Evolutionary conservation across 108 stramenopile genomes (phyloP).

Genomic region (Skeletonema costatum): DNA sequence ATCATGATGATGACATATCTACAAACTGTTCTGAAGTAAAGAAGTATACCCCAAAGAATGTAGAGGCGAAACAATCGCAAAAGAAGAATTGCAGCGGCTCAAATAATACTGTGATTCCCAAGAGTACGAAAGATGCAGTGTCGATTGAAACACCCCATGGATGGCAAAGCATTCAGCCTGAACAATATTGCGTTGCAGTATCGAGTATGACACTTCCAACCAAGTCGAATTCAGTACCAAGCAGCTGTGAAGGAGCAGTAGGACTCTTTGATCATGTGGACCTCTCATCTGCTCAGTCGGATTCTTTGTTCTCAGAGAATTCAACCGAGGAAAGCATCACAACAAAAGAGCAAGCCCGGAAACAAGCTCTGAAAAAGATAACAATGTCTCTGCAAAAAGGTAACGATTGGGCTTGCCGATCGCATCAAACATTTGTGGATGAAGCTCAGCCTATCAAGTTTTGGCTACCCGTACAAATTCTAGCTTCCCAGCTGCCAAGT

Average conservation of each 20-base stretch:
- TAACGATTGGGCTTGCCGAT: conserved; percentile 15
- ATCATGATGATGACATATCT: conserved; percentile 11
- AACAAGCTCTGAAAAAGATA: conserved; percentile 32
- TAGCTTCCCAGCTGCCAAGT: conserved; percentile 11
- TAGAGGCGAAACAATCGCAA: conserved; percentile 7
- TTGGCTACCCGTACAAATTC: conserved; percentile 22
- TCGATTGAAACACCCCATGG: conserved; percentile 76
- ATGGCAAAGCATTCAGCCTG: conserved; percentile 63
- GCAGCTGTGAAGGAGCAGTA: conserved; percentile 25
- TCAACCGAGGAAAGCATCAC: not conserved
- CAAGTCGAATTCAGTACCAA: not conserved
- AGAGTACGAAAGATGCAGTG: conserved; percentile 54
- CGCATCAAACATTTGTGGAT: not conserved
- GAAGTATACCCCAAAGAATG: conserved; percentile 8
- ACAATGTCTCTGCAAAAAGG: conserved; percentile 16
- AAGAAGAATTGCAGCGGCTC: conserved; percentile 13
- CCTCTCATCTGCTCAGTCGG: conserved; percentile 6
- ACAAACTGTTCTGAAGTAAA: not conserved
- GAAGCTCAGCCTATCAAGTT: conserved; percentile 9
- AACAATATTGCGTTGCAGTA: conserved; percentile 55
- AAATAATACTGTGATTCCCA: conserved; percentile 33
- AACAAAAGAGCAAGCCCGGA: not conserved
- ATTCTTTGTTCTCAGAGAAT: conserved; percentile 15
- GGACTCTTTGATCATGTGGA: conserved; percentile 46
- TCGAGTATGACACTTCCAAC: not conserved